Evolutionary conservation across 108 stramenopile species (phyloP), one percentile per base, ranked within the genome.

Genomic region (Fistulifera pelliculosa): DNA sequence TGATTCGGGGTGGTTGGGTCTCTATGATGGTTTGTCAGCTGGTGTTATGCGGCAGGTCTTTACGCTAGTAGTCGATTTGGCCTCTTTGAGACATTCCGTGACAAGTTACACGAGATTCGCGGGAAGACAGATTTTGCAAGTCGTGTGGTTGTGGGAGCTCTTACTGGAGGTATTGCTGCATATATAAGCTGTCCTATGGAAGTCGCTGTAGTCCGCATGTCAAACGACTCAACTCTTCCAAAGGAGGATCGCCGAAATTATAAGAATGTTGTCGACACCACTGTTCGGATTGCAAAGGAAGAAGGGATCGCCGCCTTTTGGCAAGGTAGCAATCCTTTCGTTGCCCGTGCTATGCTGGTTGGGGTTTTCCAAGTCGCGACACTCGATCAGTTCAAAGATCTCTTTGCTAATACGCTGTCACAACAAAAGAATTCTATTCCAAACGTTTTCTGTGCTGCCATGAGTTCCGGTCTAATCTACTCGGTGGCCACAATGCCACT

Each of bases 331-430:
- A 58, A 67, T 18, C 94, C 94, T 1, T 93, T 95, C 70, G 89
- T 93, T 11, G 67, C 82, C 47, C 87, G 94, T 55, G 91, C 91
- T 49, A 87, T 93, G 72, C 68, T 95, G 58, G 94, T 95, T 24
- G 94, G 94, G 28, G 88, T 89, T 42, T 90, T 90, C 56, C 94
- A 96, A 66, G 92, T 96, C 7, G 94, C 91, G 18, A 96, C 94
- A 0, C 63, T 91, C 54, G 94, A 96, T 74, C 91, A 96, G 65
- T 93, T 93, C 75, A 93, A 90, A 71, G 85, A 75, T 23, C 38
- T 87, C 40, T 96, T 80, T 60, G 74, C 68, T 22, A 16, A 58
- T 18, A 58, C 68, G 19, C 50, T 89, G 21, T 56, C 70, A 47
- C 85, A 91, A 61, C 69, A 73, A 43, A 82, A 79, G 53, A 80